These are phyloP conservation scores for Puccinia polysora DNA, from an alignment of 1,284 basidiomycete species.

Conservation along the genomic window DNA sequence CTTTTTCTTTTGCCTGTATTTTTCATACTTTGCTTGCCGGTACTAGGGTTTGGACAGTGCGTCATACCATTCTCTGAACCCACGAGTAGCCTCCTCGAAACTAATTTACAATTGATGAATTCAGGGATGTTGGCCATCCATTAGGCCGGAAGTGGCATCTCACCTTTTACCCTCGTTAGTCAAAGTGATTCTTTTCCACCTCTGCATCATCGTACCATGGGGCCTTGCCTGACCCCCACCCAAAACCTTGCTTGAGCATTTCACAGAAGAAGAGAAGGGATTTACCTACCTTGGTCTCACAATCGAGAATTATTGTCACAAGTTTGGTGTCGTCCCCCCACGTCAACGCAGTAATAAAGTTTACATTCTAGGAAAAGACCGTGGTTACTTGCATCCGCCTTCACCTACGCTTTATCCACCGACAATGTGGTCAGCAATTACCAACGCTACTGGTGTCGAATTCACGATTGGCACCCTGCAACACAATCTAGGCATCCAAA, in stretches of 20 bases:
- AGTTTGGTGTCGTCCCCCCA: conserved; percentile 20
- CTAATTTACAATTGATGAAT: not conserved
- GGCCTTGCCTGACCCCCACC: too few relatives aligned
- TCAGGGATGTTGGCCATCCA: conserved; percentile 33
- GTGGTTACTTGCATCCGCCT: conserved; percentile 21
- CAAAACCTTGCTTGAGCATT: not conserved
- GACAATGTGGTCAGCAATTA: conserved; percentile 10
- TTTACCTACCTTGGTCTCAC: conserved; percentile 42
- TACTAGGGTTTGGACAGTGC: conserved; percentile 39
- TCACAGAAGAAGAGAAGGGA: conserved; percentile 8
- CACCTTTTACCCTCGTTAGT: conserved; percentile 39
- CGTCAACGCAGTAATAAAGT: conserved; percentile 27
- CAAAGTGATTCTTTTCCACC: not conserved
- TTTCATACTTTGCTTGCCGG: not conserved
- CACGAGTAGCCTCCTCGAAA: not conserved
- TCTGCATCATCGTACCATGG: not conserved
- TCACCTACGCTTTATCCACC: conserved; percentile 2
- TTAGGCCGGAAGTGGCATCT: conserved; percentile 37
- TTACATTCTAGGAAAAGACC: conserved; percentile 33
- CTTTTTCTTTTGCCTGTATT: not conserved
- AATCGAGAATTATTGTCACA: conserved; percentile 36
- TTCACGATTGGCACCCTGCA: conserved; percentile 35
- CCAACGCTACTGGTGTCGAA: conserved; percentile 23
- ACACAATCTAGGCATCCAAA: not conserved
- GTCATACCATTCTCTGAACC: not conserved